These are phyloP conservation scores for Chaetomium olivaceum DNA, from an alignment of 2,329 filamentous ascomycete genomes.

Conservation along the genomic window DNA sequence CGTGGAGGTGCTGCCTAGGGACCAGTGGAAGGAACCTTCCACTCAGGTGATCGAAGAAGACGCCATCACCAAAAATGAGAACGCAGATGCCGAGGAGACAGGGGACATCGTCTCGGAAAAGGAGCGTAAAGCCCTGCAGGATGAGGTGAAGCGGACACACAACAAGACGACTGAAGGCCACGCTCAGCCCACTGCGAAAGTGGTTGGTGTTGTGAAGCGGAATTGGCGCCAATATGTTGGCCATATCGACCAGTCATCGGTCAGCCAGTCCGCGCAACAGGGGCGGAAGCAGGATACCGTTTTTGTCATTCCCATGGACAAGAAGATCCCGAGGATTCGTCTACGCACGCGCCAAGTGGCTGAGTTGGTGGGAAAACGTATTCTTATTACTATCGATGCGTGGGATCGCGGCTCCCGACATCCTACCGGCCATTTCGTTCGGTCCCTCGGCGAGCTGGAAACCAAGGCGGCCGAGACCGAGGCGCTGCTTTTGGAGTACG, in stretches of 20 bases:
- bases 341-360: constrained; percentile 87
- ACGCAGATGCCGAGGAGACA: constrained; percentile 78
- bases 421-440: constrained; percentile 89
- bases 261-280: constrained; percentile 70
- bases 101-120: constrained; percentile 81
- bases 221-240: constrained; percentile 99
- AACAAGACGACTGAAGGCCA: constrained; percentile 72
- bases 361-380: constrained; percentile 85
- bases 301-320: constrained; percentile 97
- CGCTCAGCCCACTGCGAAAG: constrained; percentile 85
- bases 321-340: constrained; percentile 93
- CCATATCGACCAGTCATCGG: constrained; percentile 85
- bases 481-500: constrained; percentile 88
- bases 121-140: constrained; percentile 83
- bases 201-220: constrained; percentile 89
- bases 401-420: constrained; percentile 95
- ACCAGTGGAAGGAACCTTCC: constrained; percentile 96
- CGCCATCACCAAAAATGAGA: constrained; percentile 86
- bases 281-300: constrained; percentile 87
- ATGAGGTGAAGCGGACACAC: constrained; percentile 86
- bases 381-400: constrained; percentile 89
- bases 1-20: constrained; percentile 86
- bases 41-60: constrained; percentile 97
- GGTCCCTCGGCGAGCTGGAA: constrained; percentile 88
- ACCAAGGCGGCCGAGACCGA: constrained; percentile 98